phyloP scores from a whole-genome alignment of 1,139 yeast genomes.

The Taiozyma sp. region DNA sequence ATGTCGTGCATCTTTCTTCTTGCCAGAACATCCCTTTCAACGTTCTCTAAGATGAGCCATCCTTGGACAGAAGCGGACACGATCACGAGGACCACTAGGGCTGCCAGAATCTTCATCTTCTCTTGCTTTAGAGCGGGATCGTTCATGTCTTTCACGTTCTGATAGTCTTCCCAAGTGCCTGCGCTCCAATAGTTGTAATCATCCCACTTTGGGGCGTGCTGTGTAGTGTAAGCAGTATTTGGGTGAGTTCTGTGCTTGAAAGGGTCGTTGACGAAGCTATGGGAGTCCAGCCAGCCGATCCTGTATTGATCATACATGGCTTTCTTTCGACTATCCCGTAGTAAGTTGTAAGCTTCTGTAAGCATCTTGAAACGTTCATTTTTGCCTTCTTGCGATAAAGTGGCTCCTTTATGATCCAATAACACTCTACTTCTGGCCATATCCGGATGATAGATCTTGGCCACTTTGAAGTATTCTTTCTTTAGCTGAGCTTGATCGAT shows the following conservation, averaged over 20 bases:
- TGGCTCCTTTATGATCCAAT: slow-evolving; percentile 28
- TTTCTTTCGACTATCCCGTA: slow-evolving; percentile 51
- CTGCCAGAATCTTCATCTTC: slow-evolving; percentile 24
- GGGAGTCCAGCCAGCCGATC: slow-evolving; percentile 32
- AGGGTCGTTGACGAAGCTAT: slow-evolving; percentile 2
- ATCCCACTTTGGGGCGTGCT: slow-evolving; percentile 19
- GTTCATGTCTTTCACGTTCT: slow-evolving; percentile 19
- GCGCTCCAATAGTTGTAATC: slow-evolving; percentile 59
- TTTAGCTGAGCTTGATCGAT: slow-evolving; percentile 45
- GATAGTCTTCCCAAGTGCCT: slow-evolving; percentile 69
- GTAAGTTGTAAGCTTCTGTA: slow-evolving; percentile 68
- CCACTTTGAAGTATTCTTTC: slow-evolving; percentile 53
- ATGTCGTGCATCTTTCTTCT: slow-evolving; percentile 36
- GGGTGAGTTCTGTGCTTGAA: slow-evolving; percentile 20
- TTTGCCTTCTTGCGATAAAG: slow-evolving; percentile 38
- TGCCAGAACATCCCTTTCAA: slow-evolving; percentile 26
- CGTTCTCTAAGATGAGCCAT: slow-evolving; percentile 34
- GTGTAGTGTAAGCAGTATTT: slow-evolving; percentile 30
- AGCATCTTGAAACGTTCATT: slow-evolving; percentile 63
- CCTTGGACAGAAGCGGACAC: slow-evolving; percentile 27
- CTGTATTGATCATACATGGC: slow-evolving; percentile 40
- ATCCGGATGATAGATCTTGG: slow-evolving; percentile 89
- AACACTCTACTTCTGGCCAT: slow-evolving; percentile 32
- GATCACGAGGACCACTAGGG: slow-evolving; percentile 24
- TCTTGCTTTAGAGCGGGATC: slow-evolving; percentile 17